Base-by-base conservation (phyloP, 2,329 filamentous ascomycete genomes). In the Calonectria multiphialidica region DNA sequence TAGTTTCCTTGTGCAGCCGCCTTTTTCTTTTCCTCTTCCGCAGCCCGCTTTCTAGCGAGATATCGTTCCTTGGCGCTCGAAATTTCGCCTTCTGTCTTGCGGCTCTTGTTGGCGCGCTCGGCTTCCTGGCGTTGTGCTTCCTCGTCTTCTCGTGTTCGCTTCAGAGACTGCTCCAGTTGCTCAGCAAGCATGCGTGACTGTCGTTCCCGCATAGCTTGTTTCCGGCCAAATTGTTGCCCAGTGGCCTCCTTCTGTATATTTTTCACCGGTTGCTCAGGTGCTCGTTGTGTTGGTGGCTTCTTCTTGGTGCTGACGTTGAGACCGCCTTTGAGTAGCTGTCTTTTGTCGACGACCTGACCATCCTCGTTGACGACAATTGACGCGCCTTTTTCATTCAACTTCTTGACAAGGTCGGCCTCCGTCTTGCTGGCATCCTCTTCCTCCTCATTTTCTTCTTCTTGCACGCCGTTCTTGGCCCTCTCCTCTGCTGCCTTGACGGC, bases 281-380 rank as follows among this genome's bases (percentile, higher is more conserved):
- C 80, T 30, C 63, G 74, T 50, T 78, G 77, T 10, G 66, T 74
- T 33, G 69, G 81, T 68, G 88, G 84, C 81, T 91, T 91, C 76
- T 92, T 92, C 81, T 90, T 93, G 0, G 89, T 86, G 62, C 89
- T 88, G 21, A 97, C 84, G 78, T 97, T 97, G 64, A 97, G 87
- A 30, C 94, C 94, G 8, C 94, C 93, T 57, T 86, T 89, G 8
- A 97, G 88, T 10, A 97, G 86, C 81, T 97, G 92, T n/a, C 94
- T 88, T 86, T 95, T 96, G 81, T 97, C 94, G 30, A 95, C 93
- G 2, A 97, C 92, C 80, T 96, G 91, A 0, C 94, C 94, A 45
- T 97, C 94, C 73, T 97, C 94, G 78, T 96, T 96, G 78, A 96
- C 84, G 9, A 91, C 89, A 45, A 97, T 89, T 4, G 87, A 85